These are phyloP conservation scores for Hypoxylon fuscum DNA, from an alignment of 495 filamentous ascomycete genomes.

Conservation along the genomic window DNA sequence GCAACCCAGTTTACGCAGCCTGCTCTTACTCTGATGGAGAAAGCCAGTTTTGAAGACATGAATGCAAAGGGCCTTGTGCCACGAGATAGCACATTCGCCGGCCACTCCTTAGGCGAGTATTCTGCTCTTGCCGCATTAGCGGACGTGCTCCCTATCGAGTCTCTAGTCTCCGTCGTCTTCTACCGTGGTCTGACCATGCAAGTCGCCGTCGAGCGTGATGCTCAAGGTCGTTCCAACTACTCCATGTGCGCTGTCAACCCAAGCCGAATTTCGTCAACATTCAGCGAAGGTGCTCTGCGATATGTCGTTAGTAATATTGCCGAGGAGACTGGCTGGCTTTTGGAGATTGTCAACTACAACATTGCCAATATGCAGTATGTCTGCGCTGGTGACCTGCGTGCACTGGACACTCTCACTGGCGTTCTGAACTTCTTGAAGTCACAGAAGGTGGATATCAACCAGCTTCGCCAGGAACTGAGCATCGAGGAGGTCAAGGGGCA, in stretches of 20 bases:
- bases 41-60: conserved; percentile 99
- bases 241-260: conserved; percentile 99
- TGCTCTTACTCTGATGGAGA: conserved; percentile 98
- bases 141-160: conserved; percentile 99
- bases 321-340: conserved; percentile 90
- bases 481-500: conserved; percentile 79
- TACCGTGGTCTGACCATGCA: conserved; percentile 99
- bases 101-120: conserved; percentile 98
- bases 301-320: conserved; percentile 94
- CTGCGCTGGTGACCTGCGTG: conserved; percentile 94
- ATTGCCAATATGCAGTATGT: conserved; percentile 99
- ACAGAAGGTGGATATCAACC: conserved; percentile 95
- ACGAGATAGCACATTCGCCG: conserved; percentile 94
- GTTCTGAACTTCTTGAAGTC: conserved; percentile 94
- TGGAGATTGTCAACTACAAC: conserved; percentile 99
- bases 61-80: conserved; percentile 94
- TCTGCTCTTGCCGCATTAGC: conserved; percentile 95
- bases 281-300: conserved; percentile 95
- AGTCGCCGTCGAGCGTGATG: conserved; percentile 97
- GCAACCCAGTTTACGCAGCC: conserved; percentile 99
- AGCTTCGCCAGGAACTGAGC: conserved; percentile 83
- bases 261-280: conserved; percentile 94
- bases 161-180: conserved; percentile 97
- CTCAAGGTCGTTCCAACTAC: conserved; percentile 91
- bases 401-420: conserved; percentile 91